phyloP scores from a whole-genome alignment of 768 basidiomycete genomes.

The Zangia roseola region DNA sequence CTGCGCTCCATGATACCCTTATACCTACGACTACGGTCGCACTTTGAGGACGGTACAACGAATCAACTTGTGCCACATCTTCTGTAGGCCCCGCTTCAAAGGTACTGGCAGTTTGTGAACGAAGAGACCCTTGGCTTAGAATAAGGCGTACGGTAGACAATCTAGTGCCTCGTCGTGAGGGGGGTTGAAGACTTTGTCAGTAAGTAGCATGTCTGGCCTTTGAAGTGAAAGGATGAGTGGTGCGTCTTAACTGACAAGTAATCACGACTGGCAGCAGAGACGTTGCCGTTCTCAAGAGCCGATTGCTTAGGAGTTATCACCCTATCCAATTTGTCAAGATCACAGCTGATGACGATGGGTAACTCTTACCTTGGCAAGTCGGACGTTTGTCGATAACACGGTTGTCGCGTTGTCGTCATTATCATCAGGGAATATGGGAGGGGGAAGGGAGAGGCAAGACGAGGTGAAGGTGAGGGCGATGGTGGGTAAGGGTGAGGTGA shows the following conservation, averaged over 20 bases:
- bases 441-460: too few relatives aligned
- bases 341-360: not conserved
- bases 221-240: constrained; percentile 1
- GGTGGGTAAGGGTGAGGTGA: too few relatives aligned
- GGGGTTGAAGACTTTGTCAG: not conserved
- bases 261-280: constrained; percentile 1
- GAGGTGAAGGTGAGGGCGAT: too few relatives aligned
- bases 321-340: constrained; percentile 1
- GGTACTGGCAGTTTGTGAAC: constrained; percentile 7
- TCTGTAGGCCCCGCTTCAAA: constrained; percentile 12
- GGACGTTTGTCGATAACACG: constrained; percentile 2
- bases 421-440: too few relatives aligned
- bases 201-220: constrained; percentile 5
- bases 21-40: too few relatives aligned
- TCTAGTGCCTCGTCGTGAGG: constrained; percentile 13
- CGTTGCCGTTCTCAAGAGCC: not conserved
- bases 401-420: too few relatives aligned
- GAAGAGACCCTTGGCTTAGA: not conserved
- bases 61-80: not conserved
- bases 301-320: not conserved
- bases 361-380: constrained; percentile 6
- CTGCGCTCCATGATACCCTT: too few relatives aligned
- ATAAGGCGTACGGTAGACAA: constrained; percentile 17
- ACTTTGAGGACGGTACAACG: too few relatives aligned
- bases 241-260: constrained; percentile 9